Conservation (phyloP, 345 rosid species). For the Moricandia arvensis region DNA sequence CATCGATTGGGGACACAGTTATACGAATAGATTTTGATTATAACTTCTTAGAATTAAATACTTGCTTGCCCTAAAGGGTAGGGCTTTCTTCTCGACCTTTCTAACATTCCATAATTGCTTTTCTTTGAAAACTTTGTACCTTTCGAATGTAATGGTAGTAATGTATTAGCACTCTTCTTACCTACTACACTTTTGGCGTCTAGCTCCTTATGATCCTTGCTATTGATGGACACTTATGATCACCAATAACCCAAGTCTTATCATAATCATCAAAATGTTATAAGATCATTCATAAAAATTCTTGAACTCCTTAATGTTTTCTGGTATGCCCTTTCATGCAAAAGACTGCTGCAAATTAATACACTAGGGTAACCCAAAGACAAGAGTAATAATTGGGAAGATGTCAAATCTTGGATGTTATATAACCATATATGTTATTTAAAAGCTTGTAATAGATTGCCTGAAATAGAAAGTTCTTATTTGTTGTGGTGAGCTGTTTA, state of each 20-base stretch:
- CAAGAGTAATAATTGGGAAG: neutral
- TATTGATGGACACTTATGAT: too few species aligned
- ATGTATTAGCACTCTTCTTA: conserved; percentile 20
- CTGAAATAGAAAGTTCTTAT: conserved; percentile 13
- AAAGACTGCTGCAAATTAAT: neutral
- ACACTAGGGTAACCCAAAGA: neutral
- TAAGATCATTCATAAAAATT: too few species aligned
- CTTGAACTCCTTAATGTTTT: too few species aligned
- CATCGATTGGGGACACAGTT: conserved; percentile 28
- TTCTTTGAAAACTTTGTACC: conserved; percentile 30
- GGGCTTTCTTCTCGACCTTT: conserved; percentile 39
- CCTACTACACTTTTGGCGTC: conserved; percentile 31
- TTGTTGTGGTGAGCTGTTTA: conserved; percentile 13
- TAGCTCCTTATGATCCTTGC: too few species aligned
- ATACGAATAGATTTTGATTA: conserved; percentile 12
- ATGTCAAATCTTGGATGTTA: conserved; percentile 16
- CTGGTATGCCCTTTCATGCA: too few species aligned
- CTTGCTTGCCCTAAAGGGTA: conserved; percentile 30
- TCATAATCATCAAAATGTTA: conserved; percentile 17
- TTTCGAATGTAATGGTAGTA: conserved; percentile 22
- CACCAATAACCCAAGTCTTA: conserved; percentile 10
- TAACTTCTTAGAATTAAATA: conserved; percentile 28
- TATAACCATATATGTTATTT: neutral
- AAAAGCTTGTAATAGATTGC: neutral
- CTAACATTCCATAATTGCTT: conserved; percentile 19